Conservation (phyloP, 108 stramenopile species). For the Nannochloropsis salina region DNA sequence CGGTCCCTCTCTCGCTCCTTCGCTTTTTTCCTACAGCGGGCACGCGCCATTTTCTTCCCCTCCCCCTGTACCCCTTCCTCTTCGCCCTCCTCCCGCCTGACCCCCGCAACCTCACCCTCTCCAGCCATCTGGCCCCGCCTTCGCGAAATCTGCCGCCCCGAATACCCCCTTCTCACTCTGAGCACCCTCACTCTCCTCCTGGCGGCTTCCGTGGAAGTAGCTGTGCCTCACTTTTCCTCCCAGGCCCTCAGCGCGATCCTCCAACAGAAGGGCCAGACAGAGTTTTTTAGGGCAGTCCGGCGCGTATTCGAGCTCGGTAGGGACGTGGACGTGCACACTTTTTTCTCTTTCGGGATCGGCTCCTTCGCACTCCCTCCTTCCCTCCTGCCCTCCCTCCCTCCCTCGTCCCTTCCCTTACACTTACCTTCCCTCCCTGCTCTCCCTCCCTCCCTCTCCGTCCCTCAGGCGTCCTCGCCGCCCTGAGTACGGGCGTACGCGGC, state of each 20-base stretch:
- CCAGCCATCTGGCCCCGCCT: not conserved
- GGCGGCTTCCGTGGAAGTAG: not conserved
- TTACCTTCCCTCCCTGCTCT: not conserved
- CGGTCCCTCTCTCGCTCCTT: not conserved
- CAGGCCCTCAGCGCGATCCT: not conserved
- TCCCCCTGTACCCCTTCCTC: not conserved
- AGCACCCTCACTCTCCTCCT: not conserved
- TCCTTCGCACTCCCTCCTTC: not conserved
- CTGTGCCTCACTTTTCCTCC: not conserved
- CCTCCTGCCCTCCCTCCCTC: not conserved
- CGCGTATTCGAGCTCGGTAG: not conserved
- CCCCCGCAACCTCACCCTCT: not conserved
- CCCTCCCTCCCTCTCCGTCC: too few relatives aligned
- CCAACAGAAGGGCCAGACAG: not conserved
- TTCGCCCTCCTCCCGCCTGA: not conserved
- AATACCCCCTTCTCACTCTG: not conserved
- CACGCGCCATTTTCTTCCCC: not conserved
- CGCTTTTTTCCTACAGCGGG: not conserved
- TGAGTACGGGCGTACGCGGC: conserved; percentile 62
- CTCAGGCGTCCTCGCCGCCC: conserved; percentile 37
- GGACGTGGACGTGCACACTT: not conserved
- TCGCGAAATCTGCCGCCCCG: not conserved
- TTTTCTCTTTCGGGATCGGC: not conserved
- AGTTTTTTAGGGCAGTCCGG: not conserved
- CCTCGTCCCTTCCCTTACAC: not conserved